Evolutionary conservation across 1,284 basidiomycete genomes (phyloP).

Genomic region (Cronartium ribicola): DNA sequence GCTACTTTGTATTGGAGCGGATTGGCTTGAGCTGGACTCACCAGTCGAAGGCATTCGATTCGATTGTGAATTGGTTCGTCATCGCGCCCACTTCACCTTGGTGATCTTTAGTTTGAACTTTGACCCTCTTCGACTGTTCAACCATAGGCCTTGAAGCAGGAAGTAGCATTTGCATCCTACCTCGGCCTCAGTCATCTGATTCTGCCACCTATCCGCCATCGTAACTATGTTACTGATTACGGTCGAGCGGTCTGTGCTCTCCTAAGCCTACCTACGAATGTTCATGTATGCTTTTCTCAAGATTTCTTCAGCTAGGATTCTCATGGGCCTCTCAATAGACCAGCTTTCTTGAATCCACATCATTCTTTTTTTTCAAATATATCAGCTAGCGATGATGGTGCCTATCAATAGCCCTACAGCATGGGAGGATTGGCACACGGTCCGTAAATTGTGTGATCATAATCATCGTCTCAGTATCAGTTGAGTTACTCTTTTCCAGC

Average conservation of each 20-base stretch:
- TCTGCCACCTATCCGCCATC: conserved; percentile 82
- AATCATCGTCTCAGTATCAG: conserved; percentile 61
- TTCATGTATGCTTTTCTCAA: conserved; percentile 42
- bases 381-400: conserved; percentile 25
- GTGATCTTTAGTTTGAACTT: neutral
- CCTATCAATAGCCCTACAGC: conserved; percentile 53
- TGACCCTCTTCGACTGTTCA: neutral
- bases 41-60: conserved; percentile 89
- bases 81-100: conserved; percentile 22
- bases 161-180: conserved; percentile 87
- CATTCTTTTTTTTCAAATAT: neutral
- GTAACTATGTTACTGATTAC: conserved; percentile 80
- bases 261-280: conserved; percentile 58
- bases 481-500: conserved; percentile 1
- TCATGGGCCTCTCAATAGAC: conserved; percentile 47
- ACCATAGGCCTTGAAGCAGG: conserved; percentile 79
- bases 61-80: conserved; percentile 82
- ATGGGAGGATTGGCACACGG: conserved; percentile 98
- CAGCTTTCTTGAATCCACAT: neutral
- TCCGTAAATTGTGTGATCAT: conserved; percentile 82
- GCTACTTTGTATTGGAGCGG: conserved; percentile 67
- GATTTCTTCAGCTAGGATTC: conserved; percentile 47
- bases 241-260: conserved; percentile 80
- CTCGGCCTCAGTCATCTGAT: conserved; percentile 78
- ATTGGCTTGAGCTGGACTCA: conserved; percentile 93